phyloP scores from a whole-genome alignment of 2,329 filamentous ascomycete genomes.

The Rhynchosporium graminicola region DNA sequence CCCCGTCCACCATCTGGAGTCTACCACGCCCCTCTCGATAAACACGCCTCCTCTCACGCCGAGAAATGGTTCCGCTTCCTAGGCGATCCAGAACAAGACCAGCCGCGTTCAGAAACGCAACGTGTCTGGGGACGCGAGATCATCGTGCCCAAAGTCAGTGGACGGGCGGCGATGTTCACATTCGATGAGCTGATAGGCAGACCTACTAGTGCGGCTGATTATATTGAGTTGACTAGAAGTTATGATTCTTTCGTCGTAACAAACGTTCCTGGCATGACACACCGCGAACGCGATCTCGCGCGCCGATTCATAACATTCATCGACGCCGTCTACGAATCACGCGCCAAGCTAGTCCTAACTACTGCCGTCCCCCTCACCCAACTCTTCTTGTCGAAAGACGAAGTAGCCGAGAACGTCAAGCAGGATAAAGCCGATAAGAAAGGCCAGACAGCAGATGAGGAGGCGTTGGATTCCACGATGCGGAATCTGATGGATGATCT shows the following conservation, averaged over 20 bases:
- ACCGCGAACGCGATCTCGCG: conserved; percentile 81
- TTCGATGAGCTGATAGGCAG: conserved; percentile 89
- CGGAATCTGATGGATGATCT: conserved; percentile 84
- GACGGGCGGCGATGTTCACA: conserved; percentile 84
- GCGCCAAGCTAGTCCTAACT: conserved; percentile 94
- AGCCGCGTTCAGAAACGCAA: conserved; percentile 76
- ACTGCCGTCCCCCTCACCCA: conserved; percentile 81
- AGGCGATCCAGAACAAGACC: conserved; percentile 75
- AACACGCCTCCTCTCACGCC: conserved; percentile 74
- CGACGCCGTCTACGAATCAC: conserved; percentile 88
- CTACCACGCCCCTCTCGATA: conserved; percentile 86
- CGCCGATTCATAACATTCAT: conserved; percentile 96
- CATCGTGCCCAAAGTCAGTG: conserved; percentile 81
- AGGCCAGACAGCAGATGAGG: conserved; percentile 43
- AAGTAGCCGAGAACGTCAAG: conserved; percentile 62
- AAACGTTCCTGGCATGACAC: conserved; percentile 88
- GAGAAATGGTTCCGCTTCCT: conserved; percentile 96
- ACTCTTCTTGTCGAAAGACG: conserved; percentile 77
- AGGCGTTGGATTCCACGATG: conserved; percentile 65
- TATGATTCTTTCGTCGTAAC: conserved; percentile 94
- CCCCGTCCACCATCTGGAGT: conserved; percentile 89
- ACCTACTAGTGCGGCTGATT: conserved; percentile 91
- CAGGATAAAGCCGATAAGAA: conserved; percentile 46
- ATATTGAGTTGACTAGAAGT: conserved; percentile 83
- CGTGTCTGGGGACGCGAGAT: conserved; percentile 93